Evolutionary conservation across 2,329 filamentous ascomycete genomes (phyloP).

Genomic region (Colletotrichum sp.): DNA sequence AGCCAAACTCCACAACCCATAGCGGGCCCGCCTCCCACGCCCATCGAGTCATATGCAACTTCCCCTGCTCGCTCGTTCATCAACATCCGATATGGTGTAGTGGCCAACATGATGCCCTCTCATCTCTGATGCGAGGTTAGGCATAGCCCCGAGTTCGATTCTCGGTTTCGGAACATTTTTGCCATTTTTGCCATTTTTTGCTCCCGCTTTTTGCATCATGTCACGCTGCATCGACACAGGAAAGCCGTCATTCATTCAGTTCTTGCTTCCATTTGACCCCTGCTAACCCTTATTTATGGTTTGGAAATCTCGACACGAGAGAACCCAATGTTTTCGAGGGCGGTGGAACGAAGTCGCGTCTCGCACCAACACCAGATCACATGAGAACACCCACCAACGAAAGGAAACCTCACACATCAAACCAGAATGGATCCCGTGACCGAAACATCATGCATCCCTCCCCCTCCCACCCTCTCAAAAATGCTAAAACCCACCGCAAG

Average conservation of each 20-base stretch:
- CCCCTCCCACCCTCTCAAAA: neutral
- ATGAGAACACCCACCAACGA: neutral
- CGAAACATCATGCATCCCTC: neutral
- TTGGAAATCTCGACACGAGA: neutral
- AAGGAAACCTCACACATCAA: neutral
- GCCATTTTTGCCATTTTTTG: neutral
- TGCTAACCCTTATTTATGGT: fast-evolving
- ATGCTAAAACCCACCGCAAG: neutral
- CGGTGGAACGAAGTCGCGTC: neutral
- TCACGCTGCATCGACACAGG: neutral
- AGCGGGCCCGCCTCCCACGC: neutral
- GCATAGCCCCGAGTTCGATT: constrained; percentile 21
- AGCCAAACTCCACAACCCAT: neutral
- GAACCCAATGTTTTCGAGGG: neutral
- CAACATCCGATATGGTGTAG: constrained; percentile 17
- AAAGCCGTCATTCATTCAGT: neutral
- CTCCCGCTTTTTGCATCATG: neutral
- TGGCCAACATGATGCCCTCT: constrained; percentile 21
- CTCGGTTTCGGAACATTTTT: neutral
- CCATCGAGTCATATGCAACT: neutral
- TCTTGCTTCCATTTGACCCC: neutral
- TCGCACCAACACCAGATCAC: neutral
- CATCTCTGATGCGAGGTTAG: neutral
- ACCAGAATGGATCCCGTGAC: neutral
- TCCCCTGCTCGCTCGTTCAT: fast-evolving